Conservation (phyloP, 352 stramenopile genomes). For the Phytopythium litorale region DNA sequence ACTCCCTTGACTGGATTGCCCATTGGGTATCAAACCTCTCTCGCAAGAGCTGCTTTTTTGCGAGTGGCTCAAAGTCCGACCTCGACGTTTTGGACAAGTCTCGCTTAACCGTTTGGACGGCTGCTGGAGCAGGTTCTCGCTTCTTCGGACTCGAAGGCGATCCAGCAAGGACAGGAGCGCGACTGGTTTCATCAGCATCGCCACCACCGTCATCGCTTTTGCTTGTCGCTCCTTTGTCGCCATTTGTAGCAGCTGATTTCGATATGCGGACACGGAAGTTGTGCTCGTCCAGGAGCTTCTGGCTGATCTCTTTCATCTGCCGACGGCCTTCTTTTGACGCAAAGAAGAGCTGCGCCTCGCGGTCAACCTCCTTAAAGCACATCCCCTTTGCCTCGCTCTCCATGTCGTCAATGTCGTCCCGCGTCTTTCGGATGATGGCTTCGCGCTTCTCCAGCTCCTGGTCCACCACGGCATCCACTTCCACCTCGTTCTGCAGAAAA, state of each 20-base stretch:
- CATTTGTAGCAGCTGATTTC: constrained; percentile 18
- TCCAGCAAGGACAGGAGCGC: neutral
- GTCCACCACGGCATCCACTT: constrained; percentile 70
- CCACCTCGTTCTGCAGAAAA: constrained; percentile 62
- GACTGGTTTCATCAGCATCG: constrained; percentile 2
- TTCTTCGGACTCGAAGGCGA: neutral
- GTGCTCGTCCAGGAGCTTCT: constrained; percentile 79
- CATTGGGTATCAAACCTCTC: constrained; percentile 70
- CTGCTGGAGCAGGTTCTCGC: neutral
- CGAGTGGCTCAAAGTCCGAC: constrained; percentile 71
- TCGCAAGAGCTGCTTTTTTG: constrained; percentile 79
- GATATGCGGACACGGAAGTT: constrained; percentile 79
- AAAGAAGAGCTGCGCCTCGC: constrained; percentile 61
- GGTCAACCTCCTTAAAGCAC: constrained; percentile 75
- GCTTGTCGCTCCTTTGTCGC: neutral
- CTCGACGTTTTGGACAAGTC: constrained; percentile 58
- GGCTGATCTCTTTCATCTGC: constrained; percentile 51
- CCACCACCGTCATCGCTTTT: neutral
- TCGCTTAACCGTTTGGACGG: constrained; percentile 33
- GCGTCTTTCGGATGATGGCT: constrained; percentile 61
- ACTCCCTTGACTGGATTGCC: constrained; percentile 45
- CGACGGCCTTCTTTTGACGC: constrained; percentile 65
- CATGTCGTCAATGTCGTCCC: constrained; percentile 67
- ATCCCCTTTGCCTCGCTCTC: constrained; percentile 71
- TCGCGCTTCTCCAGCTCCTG: constrained; percentile 60